These are phyloP conservation scores for Malus hybrid DNA, from an alignment of 331 rosid genomes.

Conservation along the genomic window DNA sequence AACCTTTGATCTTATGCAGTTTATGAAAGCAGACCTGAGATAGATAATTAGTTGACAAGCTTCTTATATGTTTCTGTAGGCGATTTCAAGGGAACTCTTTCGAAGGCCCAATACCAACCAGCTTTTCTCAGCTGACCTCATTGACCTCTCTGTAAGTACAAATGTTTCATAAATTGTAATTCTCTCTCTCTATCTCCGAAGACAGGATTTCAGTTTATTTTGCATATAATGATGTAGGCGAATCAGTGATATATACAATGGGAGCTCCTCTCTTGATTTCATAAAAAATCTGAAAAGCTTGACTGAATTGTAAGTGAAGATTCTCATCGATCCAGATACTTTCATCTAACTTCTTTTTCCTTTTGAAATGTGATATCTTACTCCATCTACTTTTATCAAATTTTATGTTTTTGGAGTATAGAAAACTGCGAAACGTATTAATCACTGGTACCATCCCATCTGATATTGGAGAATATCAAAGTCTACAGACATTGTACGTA, in stretches of 20 bases:
- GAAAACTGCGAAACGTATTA: slow-evolving; percentile 51
- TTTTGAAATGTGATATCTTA: background rate
- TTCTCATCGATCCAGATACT: background rate
- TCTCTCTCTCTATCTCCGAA: slow-evolving; percentile 1
- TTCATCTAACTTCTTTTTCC: background rate
- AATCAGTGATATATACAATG: slow-evolving; percentile 54
- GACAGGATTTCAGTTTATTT: background rate
- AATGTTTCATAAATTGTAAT: too few species aligned
- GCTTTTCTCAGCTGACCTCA: slow-evolving; percentile 53
- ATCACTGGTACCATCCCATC: slow-evolving; percentile 55
- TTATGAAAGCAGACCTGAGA: too few species aligned
- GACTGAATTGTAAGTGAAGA: slow-evolving; percentile 33
- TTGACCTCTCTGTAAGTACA: background rate
- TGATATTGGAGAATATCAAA: slow-evolving; percentile 33
- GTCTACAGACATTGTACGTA: background rate
- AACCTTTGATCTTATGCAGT: too few species aligned
- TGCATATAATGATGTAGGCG: slow-evolving; percentile 35
- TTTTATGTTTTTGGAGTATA: slow-evolving; percentile 16
- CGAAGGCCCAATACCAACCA: slow-evolving; percentile 55
- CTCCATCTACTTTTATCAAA: background rate
- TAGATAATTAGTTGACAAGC: too few species aligned
- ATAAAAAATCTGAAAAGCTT: slow-evolving; percentile 47
- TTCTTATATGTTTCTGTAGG: slow-evolving; percentile 26
- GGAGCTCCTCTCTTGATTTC: slow-evolving; percentile 55
- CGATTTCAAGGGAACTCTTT: slow-evolving; percentile 70